phyloP scores from a whole-genome alignment of 176 grass and related monocot species.

The Lolium rigidum region DNA sequence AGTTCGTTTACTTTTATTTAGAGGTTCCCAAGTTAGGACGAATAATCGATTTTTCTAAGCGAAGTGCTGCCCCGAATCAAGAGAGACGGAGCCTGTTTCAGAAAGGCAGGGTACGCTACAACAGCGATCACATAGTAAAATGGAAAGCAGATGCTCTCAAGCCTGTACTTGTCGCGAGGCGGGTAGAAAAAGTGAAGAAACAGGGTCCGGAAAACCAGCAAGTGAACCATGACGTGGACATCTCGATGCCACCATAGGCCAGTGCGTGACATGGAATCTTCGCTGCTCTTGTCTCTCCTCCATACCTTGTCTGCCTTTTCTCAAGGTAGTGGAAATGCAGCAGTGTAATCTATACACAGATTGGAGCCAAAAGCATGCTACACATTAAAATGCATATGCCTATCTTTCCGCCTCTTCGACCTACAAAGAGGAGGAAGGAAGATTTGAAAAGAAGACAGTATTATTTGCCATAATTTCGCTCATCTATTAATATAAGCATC shows the following conservation, averaged over 20 bases:
- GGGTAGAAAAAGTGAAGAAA: constrained; percentile 31
- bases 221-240: constrained; percentile 40
- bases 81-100: background rate
- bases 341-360: background rate
- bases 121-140: background rate
- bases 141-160: background rate
- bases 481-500: too few relatives aligned
- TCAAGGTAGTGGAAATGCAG: constrained; percentile 16
- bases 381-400: too few relatives aligned
- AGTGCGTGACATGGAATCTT: constrained; percentile 44
- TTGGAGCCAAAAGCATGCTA: background rate
- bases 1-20: background rate
- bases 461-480: too few relatives aligned
- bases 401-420: too few relatives aligned
- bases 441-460: too few relatives aligned
- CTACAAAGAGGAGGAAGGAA: too few relatives aligned
- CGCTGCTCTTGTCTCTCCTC: background rate
- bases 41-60: background rate
- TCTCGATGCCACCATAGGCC: constrained; percentile 9
- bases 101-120: background rate
- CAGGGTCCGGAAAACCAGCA: constrained; percentile 21
- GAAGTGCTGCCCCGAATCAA: background rate
- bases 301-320: background rate
- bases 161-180: constrained; percentile 20
- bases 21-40: constrained; percentile 26